A percentile compares a stretch with the other conserved stretches of the same genome.
These are phyloP conservation scores for Pythium periplocum DNA, from an alignment of 352 stramenopile species.

Conservation along the genomic window DNA sequence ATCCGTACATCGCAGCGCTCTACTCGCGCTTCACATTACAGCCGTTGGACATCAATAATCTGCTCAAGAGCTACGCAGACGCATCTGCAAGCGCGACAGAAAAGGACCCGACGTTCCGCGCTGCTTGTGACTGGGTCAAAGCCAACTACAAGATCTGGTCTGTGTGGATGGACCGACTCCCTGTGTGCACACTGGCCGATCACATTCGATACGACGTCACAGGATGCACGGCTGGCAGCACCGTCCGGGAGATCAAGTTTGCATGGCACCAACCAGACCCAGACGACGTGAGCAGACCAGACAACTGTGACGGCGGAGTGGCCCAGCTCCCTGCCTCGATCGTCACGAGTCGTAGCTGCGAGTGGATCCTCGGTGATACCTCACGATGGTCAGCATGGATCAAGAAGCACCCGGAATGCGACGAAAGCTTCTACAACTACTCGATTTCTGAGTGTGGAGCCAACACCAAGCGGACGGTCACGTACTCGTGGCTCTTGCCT, in stretches of 20 bases:
- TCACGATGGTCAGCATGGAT: conserved; percentile 28
- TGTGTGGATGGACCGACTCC: conserved; percentile 17
- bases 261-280: conserved; percentile 28
- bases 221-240: conserved; percentile 13
- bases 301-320: conserved; percentile 38
- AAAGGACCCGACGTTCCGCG: conserved; percentile 17
- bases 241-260: conserved; percentile 22
- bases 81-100: not conserved
- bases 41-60: no score
- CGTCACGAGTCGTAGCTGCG: conserved; percentile 27
- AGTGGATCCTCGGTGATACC: conserved; percentile 20
- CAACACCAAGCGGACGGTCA: conserved; percentile 19
- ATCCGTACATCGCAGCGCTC: no score
- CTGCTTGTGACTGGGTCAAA: conserved; percentile 29
- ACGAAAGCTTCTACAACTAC: conserved; percentile 35
- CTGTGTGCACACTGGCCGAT: conserved; percentile 16
- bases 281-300: conserved; percentile 21
- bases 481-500: conserved; percentile 36
- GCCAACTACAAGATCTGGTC: conserved; percentile 25
- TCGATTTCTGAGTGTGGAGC: conserved; percentile 24
- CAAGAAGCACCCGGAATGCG: conserved; percentile 22
- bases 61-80: not conserved
- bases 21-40: no score
- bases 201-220: conserved; percentile 25
- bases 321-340: conserved; percentile 19